Evolutionary conservation across 345 rosid species (phyloP).

Genomic region (Corchorus olitorius): DNA sequence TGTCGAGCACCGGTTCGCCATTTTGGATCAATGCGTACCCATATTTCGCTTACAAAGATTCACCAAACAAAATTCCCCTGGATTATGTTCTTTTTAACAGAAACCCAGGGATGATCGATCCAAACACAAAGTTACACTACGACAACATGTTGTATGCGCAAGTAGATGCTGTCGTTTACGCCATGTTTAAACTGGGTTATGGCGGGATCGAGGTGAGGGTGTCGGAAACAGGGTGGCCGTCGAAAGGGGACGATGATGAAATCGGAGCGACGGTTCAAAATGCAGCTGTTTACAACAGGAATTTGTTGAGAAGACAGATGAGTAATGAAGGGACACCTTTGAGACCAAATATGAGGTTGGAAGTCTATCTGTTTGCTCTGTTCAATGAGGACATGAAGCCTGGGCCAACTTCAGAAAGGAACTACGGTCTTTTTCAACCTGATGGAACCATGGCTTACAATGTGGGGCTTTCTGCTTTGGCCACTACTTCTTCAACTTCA

Average conservation of each 20-base stretch:
- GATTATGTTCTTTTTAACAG: slow-evolving; percentile 87
- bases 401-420: slow-evolving; percentile 89
- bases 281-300: slow-evolving; percentile 75
- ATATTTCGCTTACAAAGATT: slow-evolving; percentile 88
- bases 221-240: slow-evolving; percentile 98
- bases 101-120: slow-evolving; percentile 85
- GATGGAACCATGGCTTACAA: slow-evolving; percentile 87
- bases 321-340: slow-evolving; percentile 81
- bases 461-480: slow-evolving; percentile 69
- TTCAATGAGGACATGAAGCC: slow-evolving; percentile 94
- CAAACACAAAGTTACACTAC: slow-evolving; percentile 65
- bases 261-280: slow-evolving; percentile 67
- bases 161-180: slow-evolving; percentile 78
- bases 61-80: slow-evolving; percentile 56
- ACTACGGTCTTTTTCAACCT: slow-evolving; percentile 87
- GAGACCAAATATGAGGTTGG: slow-evolving; percentile 63
- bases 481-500: slow-evolving; percentile 51
- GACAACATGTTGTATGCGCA: slow-evolving; percentile 97
- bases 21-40: slow-evolving; percentile 98
- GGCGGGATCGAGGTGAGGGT: slow-evolving; percentile 71
- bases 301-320: slow-evolving; percentile 70
- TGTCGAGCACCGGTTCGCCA: slow-evolving; percentile 56
- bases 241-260: slow-evolving; percentile 78
- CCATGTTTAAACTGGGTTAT: slow-evolving; percentile 71
- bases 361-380: slow-evolving; percentile 83